phyloP scores from a whole-genome alignment of 1,284 basidiomycete genomes.

The Heterobasidion annosum region DNA sequence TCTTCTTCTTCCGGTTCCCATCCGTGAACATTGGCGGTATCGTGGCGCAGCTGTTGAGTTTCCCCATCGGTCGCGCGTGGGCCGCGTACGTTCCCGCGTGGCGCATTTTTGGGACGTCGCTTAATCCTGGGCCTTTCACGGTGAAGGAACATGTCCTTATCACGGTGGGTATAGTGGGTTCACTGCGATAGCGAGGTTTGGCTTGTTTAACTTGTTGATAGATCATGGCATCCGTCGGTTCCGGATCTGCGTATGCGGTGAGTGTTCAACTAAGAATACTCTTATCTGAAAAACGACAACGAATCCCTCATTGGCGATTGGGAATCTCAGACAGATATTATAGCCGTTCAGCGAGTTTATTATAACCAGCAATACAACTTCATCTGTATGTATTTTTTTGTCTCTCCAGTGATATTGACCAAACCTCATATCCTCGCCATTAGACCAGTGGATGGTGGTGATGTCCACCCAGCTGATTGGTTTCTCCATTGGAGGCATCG shows the following conservation, averaged over 20 bases:
- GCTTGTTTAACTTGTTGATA: slow-evolving; percentile 8
- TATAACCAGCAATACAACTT: slow-evolving; percentile 53
- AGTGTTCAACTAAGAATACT: slow-evolving; percentile 28
- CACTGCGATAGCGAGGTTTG: slow-evolving; percentile 21
- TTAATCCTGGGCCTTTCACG: slow-evolving; percentile 57
- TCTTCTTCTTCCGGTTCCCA: slow-evolving; percentile 11
- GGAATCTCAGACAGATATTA: slow-evolving; percentile 52
- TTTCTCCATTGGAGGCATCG: slow-evolving; percentile 78
- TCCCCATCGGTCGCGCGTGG: slow-evolving; percentile 58
- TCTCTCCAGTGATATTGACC: background rate
- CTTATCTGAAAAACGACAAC: slow-evolving; percentile 55
- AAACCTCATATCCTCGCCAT: slow-evolving; percentile 35
- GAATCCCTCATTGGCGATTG: slow-evolving; percentile 31
- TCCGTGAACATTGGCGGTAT: slow-evolving; percentile 19
- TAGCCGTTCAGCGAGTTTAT: slow-evolving; percentile 68
- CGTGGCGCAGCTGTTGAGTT: slow-evolving; percentile 54
- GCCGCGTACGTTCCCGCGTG: slow-evolving; percentile 45
- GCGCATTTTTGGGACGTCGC: slow-evolving; percentile 42
- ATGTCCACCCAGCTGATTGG: slow-evolving; percentile 86
- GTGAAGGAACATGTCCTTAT: slow-evolving; percentile 48
- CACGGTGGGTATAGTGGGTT: slow-evolving; percentile 27
- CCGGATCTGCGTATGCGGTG: slow-evolving; percentile 12
- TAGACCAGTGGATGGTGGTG: slow-evolving; percentile 72
- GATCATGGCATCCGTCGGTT: slow-evolving; percentile 26
- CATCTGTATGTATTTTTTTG: slow-evolving; percentile 10